Evolutionary conservation across 331 rosid species (phyloP).

Genomic region (Prunus yedoensis): DNA sequence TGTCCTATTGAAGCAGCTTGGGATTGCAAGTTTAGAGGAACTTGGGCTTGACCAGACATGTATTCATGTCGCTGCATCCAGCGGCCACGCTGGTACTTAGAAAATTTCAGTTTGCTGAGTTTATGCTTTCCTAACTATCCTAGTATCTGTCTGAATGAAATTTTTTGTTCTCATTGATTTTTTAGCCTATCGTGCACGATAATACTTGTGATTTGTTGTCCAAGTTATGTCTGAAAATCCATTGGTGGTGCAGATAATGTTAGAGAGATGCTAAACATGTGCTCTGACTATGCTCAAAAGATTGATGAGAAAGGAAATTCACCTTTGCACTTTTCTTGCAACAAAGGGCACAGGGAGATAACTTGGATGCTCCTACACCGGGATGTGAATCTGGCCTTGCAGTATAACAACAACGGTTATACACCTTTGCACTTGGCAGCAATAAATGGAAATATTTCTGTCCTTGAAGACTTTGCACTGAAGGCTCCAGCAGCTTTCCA

Average conservation of each 20-base stretch:
- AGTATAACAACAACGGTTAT: conserved; percentile 51
- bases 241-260: too few relatives aligned
- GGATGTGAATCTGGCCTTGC: conserved; percentile 36
- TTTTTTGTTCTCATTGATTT: not conserved
- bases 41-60: conserved; percentile 42
- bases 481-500: conserved; percentile 43
- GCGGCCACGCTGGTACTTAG: conserved; percentile 52
- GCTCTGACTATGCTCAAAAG: too few relatives aligned
- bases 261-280: too few relatives aligned
- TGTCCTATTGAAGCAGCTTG: conserved; percentile 36
- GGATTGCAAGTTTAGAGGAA: conserved; percentile 22
- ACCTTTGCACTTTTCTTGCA: conserved; percentile 54
- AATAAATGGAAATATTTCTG: conserved; percentile 45
- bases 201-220: not conserved
- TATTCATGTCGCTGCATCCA: conserved; percentile 48
- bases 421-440: conserved; percentile 58
- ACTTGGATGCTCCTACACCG: conserved; percentile 45
- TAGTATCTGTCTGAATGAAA: not conserved
- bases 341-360: conserved; percentile 49
- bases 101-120: not conserved
- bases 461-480: conserved; percentile 47
- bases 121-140: not conserved
- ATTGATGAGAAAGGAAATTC: conserved; percentile 20
- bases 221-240: not conserved
- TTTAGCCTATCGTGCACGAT: not conserved